phyloP scores from a whole-genome alignment of 2,329 filamentous ascomycete genomes.

The Sporothrix sp. region DNA sequence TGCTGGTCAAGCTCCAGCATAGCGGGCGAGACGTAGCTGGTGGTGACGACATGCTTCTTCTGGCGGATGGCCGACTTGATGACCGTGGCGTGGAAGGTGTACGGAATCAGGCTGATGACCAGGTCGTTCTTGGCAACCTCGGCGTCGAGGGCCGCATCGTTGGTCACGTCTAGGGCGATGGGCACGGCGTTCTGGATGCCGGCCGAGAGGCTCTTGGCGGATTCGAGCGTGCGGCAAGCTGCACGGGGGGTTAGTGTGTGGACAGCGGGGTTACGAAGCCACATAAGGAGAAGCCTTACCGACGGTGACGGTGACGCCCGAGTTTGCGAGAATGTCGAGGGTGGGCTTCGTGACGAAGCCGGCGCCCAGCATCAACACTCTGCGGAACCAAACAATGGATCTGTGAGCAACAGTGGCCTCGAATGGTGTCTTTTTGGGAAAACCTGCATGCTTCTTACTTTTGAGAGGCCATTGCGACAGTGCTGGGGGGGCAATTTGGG shows the following conservation, averaged over 20 bases:
- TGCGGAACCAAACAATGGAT: background rate
- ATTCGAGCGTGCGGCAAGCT: constrained; percentile 76
- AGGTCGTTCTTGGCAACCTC: constrained; percentile 72
- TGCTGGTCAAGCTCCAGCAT: constrained; percentile 82
- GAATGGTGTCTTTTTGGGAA: background rate
- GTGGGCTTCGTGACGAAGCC: constrained; percentile 55
- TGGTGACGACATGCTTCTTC: constrained; percentile 96
- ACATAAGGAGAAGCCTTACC: constrained; percentile 33
- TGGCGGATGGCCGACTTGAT: constrained; percentile 88
- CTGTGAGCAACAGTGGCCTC: background rate
- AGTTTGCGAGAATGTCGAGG: constrained; percentile 50
- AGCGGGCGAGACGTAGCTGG: constrained; percentile 82
- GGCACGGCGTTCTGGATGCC: constrained; percentile 64
- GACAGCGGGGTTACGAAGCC: background rate
- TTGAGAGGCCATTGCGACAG: constrained; percentile 9
- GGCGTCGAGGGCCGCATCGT: constrained; percentile 67
- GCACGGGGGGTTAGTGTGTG: background rate
- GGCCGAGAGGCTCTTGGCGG: constrained; percentile 62
- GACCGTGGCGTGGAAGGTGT: constrained; percentile 78
- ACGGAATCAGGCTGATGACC: constrained; percentile 77
- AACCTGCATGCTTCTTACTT: background rate
- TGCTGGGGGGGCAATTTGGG: background rate
- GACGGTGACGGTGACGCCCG: constrained; percentile 55
- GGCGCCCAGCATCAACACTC: constrained; percentile 36
- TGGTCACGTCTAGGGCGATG: constrained; percentile 75